phyloP scores from a whole-genome alignment of 345 rosid species.

The Linum lewisii region DNA sequence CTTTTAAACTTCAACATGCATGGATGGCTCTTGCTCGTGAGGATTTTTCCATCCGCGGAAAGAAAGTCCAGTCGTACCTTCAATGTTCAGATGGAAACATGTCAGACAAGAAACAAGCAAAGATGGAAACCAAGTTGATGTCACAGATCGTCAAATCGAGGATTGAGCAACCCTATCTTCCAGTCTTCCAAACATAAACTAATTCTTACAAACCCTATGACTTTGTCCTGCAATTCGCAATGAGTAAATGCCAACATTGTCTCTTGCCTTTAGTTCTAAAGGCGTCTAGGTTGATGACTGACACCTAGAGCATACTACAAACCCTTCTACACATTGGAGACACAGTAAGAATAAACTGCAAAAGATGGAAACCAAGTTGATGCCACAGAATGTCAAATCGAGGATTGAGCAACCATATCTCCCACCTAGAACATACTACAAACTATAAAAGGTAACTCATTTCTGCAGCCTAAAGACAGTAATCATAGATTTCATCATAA shows the following conservation, averaged over 20 bases:
- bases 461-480: no score
- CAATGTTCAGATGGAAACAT: slow-evolving; percentile 14
- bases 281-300: not conserved
- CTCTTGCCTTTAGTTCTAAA: not conserved
- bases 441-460: no score
- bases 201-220: not conserved
- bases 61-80: slow-evolving; percentile 74
- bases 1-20: slow-evolving; percentile 76
- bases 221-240: not conserved
- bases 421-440: no score
- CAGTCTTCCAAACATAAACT: not conserved
- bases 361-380: no score
- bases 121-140: not conserved
- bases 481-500: not conserved
- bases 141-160: not conserved
- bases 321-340: no score
- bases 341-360: no score
- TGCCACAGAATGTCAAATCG: no score
- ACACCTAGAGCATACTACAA: not conserved
- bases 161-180: not conserved
- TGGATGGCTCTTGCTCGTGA: slow-evolving; percentile 51
- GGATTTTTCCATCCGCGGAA: slow-evolving; percentile 44
- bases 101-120: not conserved
- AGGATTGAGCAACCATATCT: no score
- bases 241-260: not conserved